phyloP scores from a whole-genome alignment of 108 stramenopile species.

The Cylindrotheca fusiformis region DNA sequence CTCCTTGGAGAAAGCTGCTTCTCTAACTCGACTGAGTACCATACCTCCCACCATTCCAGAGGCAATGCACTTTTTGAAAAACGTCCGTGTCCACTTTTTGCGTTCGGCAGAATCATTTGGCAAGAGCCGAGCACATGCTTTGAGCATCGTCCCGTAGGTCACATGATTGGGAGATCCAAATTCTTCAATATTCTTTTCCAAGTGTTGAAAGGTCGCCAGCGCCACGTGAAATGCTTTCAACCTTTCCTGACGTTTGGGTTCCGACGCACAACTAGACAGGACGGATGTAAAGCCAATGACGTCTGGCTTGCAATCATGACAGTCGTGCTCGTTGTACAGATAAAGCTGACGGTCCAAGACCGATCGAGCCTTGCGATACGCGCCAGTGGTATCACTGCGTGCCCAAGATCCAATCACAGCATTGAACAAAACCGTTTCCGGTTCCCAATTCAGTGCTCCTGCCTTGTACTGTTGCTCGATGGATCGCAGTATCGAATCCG shows the following conservation, averaged over 20 bases:
- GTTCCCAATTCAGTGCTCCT: conserved; percentile 23
- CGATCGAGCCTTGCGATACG: conserved; percentile 54
- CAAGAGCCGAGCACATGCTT: conserved; percentile 55
- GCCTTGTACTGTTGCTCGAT: conserved; percentile 29
- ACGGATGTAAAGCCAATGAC: conserved; percentile 77
- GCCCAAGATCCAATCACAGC: conserved; percentile 74
- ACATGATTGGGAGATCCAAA: conserved; percentile 66
- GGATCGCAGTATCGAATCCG: conserved; percentile 50
- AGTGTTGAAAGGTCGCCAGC: conserved; percentile 55
- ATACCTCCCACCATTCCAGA: conserved; percentile 69
- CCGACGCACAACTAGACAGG: conserved; percentile 38
- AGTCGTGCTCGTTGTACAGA: conserved; percentile 27
- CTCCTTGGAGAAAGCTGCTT: conserved; percentile 33
- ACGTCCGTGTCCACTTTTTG: conserved; percentile 31
- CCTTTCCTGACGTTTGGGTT: conserved; percentile 19
- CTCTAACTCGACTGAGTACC: conserved; percentile 53
- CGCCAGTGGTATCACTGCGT: conserved; percentile 38
- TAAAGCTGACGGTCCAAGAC: conserved; percentile 73
- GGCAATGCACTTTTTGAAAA: conserved; percentile 41
- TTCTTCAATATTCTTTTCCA: conserved; percentile 17
- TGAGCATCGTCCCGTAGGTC: conserved; percentile 81
- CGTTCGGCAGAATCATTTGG: conserved; percentile 22
- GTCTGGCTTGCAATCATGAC: conserved; percentile 53
- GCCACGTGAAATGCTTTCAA: conserved; percentile 63
- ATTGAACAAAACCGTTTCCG: conserved; percentile 75